These are phyloP conservation scores for Blastobotrys ciferrii DNA, from an alignment of 1,139 yeast genomes.

Conservation along the genomic window DNA sequence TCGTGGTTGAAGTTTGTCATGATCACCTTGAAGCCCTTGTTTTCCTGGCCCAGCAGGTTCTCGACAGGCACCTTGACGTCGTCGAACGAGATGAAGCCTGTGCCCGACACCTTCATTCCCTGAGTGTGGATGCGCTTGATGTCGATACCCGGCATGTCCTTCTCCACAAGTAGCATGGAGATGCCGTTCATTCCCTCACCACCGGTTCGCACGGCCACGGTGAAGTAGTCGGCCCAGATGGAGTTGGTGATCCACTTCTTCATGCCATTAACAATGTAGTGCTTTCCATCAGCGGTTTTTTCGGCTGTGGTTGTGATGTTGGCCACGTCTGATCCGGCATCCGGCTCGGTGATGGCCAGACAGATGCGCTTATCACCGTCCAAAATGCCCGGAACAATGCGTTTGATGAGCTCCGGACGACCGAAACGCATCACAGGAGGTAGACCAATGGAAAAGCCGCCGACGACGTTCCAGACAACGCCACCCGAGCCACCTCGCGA, in stretches of 20 bases:
- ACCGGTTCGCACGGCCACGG: constrained; percentile 48
- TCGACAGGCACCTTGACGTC: constrained; percentile 47
- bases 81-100: constrained; percentile 42
- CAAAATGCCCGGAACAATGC: constrained; percentile 39
- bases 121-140: constrained; percentile 42
- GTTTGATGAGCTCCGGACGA: constrained; percentile 34
- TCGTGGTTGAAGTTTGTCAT: constrained; percentile 48
- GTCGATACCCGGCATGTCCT: constrained; percentile 40
- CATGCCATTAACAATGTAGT: constrained; percentile 44
- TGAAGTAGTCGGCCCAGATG: constrained; percentile 43
- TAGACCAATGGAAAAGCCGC: constrained; percentile 43
- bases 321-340: constrained; percentile 47
- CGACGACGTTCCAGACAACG: constrained; percentile 40
- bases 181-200: constrained; percentile 42
- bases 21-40: constrained; percentile 45
- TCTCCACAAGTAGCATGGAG: constrained; percentile 42
- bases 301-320: constrained; percentile 42
- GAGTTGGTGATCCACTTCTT: constrained; percentile 49
- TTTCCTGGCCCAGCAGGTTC: constrained; percentile 43
- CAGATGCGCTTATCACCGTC: constrained; percentile 43
- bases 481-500: constrained; percentile 44
- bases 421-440: constrained; percentile 42
- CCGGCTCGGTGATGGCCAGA: constrained; percentile 44
- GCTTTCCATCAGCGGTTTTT: constrained; percentile 41
- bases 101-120: constrained; percentile 43